Percentiles rank a stretch among this genome's conserved stretches.
These are phyloP conservation scores for Botrytis sinoallii DNA, from an alignment of 2,329 filamentous ascomycete species.

Conservation along the genomic window DNA sequence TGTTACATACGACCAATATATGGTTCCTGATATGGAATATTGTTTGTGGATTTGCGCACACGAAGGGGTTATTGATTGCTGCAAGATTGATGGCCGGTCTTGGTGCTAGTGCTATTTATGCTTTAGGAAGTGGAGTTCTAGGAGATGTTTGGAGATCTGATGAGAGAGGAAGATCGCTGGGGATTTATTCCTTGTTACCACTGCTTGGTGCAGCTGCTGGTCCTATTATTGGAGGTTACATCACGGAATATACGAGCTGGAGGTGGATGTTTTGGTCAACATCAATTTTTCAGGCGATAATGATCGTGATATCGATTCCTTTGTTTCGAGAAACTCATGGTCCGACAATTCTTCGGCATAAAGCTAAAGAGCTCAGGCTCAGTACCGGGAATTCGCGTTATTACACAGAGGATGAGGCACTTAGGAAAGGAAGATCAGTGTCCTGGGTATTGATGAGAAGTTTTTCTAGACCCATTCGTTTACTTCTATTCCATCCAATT, in stretches of 20 bases:
- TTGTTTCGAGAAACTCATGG: constrained; percentile 49
- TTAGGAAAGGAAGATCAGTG: constrained; percentile 25
- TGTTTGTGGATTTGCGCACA: constrained; percentile 46
- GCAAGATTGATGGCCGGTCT: constrained; percentile 48
- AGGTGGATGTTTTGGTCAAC: constrained; percentile 53
- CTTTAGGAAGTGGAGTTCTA: constrained; percentile 44
- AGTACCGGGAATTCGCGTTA: background rate
- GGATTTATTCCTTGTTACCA: constrained; percentile 36
- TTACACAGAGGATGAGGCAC: constrained; percentile 34
- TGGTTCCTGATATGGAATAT: constrained; percentile 55
- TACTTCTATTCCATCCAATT: background rate
- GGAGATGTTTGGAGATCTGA: constrained; percentile 48
- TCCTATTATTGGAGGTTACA: constrained; percentile 50
- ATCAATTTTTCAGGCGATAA: constrained; percentile 43
- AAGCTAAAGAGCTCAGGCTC: background rate
- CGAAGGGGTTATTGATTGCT: constrained; percentile 44
- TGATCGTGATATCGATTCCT: constrained; percentile 42
- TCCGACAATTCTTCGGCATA: constrained; percentile 44
- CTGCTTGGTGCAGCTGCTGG: constrained; percentile 38
- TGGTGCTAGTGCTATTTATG: constrained; percentile 47
- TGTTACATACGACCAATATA: constrained; percentile 46
- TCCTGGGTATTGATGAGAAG: constrained; percentile 26
- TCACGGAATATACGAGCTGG: constrained; percentile 48
- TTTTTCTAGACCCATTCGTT: background rate
- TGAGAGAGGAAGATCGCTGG: constrained; percentile 45